Percentiles rank a stretch among this genome's conserved stretches.
Conservation (phyloP, 2,329 filamentous ascomycete species). For the Sporothrix luriei region DNA sequence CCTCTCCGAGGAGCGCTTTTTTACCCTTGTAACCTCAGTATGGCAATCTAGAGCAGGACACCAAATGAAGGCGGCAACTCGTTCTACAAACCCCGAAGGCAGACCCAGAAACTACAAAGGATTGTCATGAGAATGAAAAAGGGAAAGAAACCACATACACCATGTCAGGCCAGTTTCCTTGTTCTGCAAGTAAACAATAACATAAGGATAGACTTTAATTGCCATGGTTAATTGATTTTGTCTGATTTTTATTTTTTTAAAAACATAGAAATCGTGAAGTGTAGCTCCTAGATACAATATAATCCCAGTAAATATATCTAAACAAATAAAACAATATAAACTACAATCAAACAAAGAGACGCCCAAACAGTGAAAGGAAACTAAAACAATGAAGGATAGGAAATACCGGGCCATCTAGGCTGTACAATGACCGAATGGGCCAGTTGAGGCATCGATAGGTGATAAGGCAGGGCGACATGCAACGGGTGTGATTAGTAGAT, state of each 20-base stretch:
- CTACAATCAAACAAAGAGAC: background rate
- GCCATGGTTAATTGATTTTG: too few relatives aligned
- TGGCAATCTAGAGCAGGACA: background rate
- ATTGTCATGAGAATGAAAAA: too few relatives aligned
- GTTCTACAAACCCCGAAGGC: background rate
- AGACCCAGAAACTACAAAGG: background rate
- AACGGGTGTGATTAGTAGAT: background rate
- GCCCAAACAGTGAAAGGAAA: background rate
- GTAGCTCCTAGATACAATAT: background rate
- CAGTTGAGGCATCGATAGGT: background rate
- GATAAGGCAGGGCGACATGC: background rate
- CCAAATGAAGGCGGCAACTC: background rate
- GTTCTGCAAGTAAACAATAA: too few relatives aligned
- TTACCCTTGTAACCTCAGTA: too few relatives aligned
- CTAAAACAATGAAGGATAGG: background rate
- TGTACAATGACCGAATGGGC: background rate
- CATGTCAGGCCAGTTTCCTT: too few relatives aligned
- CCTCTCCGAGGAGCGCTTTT: too few relatives aligned
- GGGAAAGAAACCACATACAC: too few relatives aligned
- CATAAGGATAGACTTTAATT: too few relatives aligned
- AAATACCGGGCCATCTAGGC: slow-evolving; percentile 5
- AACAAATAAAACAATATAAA: background rate
- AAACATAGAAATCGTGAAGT: too few relatives aligned
- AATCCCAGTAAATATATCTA: background rate
- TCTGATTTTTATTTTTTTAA: too few relatives aligned